Percentiles rank a stretch among this genome's conserved stretches.
phyloP scores from a whole-genome alignment of 2,329 filamentous ascomycete species.

The Cephalotrichum gorgonifer region DNA sequence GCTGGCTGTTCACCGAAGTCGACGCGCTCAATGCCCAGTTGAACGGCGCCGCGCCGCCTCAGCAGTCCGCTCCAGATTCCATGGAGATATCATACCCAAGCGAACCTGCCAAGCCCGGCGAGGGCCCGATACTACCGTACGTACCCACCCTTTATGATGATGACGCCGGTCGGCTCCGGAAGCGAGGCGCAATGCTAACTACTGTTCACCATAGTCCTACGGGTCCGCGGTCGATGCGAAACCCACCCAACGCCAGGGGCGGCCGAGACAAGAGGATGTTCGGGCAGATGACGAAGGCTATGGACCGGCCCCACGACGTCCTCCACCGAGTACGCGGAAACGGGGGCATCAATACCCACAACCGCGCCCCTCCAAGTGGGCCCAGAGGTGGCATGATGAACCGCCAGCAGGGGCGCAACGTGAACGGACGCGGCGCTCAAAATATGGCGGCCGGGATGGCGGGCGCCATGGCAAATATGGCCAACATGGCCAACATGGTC shows the following conservation, averaged over 20 bases:
- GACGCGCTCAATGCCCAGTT: slow-evolving; percentile 53
- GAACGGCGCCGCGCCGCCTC: slow-evolving; percentile 30
- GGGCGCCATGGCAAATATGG: slow-evolving; percentile 21
- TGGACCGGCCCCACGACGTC: slow-evolving; percentile 70
- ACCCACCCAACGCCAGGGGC: slow-evolving; percentile 23
- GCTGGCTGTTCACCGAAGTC: slow-evolving; percentile 90
- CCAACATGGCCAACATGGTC: slow-evolving; percentile 22
- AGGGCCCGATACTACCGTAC: slow-evolving; percentile 41
- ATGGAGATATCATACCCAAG: slow-evolving; percentile 18
- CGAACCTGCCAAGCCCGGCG: slow-evolving; percentile 10
- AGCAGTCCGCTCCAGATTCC: slow-evolving; percentile 18
- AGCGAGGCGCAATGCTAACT: too few relatives aligned
- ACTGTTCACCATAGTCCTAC: slow-evolving; percentile 64
- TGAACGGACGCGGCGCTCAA: slow-evolving; percentile 38
- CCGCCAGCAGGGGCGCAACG: slow-evolving; percentile 18
- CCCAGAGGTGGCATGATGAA: slow-evolving; percentile 41
- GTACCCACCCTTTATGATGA: slow-evolving; percentile 25
- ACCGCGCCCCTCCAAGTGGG: slow-evolving; percentile 60
- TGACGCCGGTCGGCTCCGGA: too few relatives aligned
- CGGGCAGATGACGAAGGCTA: slow-evolving; percentile 63
- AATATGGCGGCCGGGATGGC: slow-evolving; percentile 40
- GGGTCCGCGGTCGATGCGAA: slow-evolving; percentile 87
- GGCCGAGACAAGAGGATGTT: slow-evolving; percentile 73
- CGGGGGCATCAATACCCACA: slow-evolving; percentile 73
- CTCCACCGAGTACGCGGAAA: slow-evolving; percentile 72